Evolutionary conservation across 164 flowering plant species (phyloP).

Genomic region (Chloranthus sessilifolius): DNA sequence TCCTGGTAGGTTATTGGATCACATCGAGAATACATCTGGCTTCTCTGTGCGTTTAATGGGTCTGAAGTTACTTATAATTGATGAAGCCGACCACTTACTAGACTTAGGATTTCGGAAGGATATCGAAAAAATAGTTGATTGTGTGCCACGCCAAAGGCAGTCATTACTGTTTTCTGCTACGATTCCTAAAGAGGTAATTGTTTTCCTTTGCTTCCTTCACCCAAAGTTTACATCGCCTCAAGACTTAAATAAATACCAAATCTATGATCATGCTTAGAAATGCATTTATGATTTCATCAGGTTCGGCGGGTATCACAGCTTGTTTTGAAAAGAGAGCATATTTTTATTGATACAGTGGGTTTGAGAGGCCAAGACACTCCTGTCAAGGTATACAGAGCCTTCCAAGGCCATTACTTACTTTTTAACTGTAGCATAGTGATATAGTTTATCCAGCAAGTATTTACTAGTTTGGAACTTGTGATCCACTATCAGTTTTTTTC

Average conservation of each 20-base stretch:
- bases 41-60: constrained; percentile 85
- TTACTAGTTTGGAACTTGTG: too few species aligned
- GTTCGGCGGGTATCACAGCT: constrained; percentile 90
- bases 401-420: not conserved
- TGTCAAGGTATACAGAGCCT: constrained; percentile 49
- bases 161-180: constrained; percentile 89
- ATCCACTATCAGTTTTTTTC: too few species aligned
- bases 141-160: constrained; percentile 90
- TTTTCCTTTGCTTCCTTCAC: constrained; percentile 1
- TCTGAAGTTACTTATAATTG: constrained; percentile 76
- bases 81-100: constrained; percentile 90
- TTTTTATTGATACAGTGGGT: constrained; percentile 69
- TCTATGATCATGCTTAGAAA: constrained; percentile 8
- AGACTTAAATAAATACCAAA: not conserved
- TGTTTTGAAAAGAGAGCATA: constrained; percentile 82
- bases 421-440: not conserved
- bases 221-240: not conserved
- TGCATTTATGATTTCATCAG: constrained; percentile 28
- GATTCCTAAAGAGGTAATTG: constrained; percentile 81
- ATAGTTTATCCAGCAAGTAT: too few species aligned
- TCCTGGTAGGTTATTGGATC: constrained; percentile 96
- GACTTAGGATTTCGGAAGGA: constrained; percentile 95
- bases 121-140: constrained; percentile 83
- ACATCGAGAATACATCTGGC: constrained; percentile 77
- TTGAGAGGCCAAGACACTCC: constrained; percentile 58